Conservation (phyloP, 352 stramenopile genomes). For the Globisporangium ultimum region DNA sequence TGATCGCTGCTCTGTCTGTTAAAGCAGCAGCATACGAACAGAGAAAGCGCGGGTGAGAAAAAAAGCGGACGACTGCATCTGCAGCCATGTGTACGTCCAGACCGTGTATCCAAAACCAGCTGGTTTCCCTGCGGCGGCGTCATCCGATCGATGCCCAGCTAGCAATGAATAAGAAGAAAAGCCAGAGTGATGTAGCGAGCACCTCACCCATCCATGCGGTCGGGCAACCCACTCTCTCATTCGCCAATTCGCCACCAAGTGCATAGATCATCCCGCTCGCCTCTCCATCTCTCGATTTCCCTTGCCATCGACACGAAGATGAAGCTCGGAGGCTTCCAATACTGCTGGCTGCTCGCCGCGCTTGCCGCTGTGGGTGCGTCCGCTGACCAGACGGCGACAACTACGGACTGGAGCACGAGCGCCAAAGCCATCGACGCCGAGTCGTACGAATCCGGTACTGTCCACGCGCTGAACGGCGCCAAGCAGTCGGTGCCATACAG, state of each 20-base stretch:
- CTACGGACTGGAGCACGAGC: conserved; percentile 1
- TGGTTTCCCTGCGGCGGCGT: too few species aligned
- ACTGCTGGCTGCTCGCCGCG: conserved; percentile 15
- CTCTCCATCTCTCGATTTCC: too few species aligned
- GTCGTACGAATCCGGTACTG: conserved; percentile 8
- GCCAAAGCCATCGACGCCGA: conserved; percentile 2
- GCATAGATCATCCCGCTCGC: conserved; percentile 2
- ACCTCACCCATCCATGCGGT: neutral
- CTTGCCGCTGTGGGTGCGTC: conserved; percentile 1
- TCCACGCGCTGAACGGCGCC: conserved; percentile 8
- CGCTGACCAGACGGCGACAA: neutral
- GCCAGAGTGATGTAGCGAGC: neutral
- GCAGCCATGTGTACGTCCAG: too few species aligned
- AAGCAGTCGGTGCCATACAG: conserved; percentile 5
- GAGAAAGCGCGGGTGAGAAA: too few species aligned
- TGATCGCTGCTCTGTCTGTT: neutral
- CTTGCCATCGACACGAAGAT: neutral
- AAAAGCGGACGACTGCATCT: too few species aligned
- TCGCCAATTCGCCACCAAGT: conserved; percentile 19
- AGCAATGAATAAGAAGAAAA: neutral
- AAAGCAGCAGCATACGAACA: too few species aligned
- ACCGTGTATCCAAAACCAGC: neutral
- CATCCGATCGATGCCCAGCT: neutral
- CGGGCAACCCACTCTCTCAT: neutral
- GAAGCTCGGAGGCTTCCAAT: conserved; percentile 13